Evolutionary conservation across 768 basidiomycete species (phyloP).

Genomic region (Leccinum truebloodii): DNA sequence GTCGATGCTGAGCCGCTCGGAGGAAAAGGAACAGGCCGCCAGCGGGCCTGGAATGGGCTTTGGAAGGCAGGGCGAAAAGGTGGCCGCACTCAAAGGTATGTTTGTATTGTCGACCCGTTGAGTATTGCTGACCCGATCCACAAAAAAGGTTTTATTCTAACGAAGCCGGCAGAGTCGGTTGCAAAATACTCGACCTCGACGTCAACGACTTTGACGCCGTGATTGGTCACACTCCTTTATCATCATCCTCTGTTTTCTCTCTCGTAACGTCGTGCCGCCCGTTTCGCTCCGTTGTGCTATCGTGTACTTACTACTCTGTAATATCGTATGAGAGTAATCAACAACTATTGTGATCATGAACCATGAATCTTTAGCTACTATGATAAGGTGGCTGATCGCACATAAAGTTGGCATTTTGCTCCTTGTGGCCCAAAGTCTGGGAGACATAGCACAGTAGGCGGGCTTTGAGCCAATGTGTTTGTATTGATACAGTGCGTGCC

Average conservation of each 20-base stretch:
- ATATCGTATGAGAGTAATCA: slow-evolving; percentile 1
- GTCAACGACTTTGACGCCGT: neutral
- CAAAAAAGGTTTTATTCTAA: slow-evolving; percentile 52
- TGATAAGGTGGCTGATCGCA: too few species aligned
- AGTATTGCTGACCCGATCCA: neutral
- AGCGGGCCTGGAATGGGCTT: slow-evolving; percentile 64
- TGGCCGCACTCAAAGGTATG: slow-evolving; percentile 63
- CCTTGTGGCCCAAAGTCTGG: slow-evolving; percentile 43
- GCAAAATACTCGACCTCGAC: slow-evolving; percentile 41
- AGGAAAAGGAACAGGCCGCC: slow-evolving; percentile 10
- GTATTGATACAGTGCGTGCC: slow-evolving; percentile 37
- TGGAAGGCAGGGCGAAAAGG: slow-evolving; percentile 79
- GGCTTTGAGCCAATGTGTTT: too few species aligned
- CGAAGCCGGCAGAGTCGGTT: slow-evolving; percentile 57
- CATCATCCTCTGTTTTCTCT: slow-evolving; percentile 1
- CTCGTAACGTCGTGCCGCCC: neutral
- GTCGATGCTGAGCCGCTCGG: slow-evolving; percentile 8
- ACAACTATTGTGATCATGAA: neutral
- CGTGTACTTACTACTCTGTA: slow-evolving; percentile 5
- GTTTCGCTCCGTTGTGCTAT: slow-evolving; percentile 8
- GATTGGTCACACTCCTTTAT: slow-evolving; percentile 1
- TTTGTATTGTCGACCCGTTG: slow-evolving; percentile 7
- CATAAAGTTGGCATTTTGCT: slow-evolving; percentile 40
- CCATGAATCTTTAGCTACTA: neutral
- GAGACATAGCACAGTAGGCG: too few species aligned